phyloP scores from a whole-genome alignment of 495 filamentous ascomycete species.

The Aspergillus egyptiacus region DNA sequence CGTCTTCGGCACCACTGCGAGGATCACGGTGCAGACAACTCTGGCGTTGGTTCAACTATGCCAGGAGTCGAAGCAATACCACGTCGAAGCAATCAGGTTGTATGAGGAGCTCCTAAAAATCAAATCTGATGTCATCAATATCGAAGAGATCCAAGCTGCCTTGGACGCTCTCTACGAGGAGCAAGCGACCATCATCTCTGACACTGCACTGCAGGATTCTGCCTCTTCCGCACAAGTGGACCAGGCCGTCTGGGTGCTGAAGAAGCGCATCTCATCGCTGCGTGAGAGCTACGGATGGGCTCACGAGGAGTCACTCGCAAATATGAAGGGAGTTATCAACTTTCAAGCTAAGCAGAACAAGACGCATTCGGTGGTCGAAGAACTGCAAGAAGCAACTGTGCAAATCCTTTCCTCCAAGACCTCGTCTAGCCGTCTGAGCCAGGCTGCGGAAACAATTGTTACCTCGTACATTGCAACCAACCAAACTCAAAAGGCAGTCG shows the following conservation, averaged over 20 bases:
- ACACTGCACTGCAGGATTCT: slow-evolving; percentile 19
- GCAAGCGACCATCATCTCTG: slow-evolving; percentile 23
- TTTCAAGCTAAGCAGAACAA: slow-evolving; percentile 32
- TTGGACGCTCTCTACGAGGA: slow-evolving; percentile 38
- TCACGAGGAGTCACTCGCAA: slow-evolving; percentile 33
- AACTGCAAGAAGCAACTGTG: slow-evolving; percentile 34
- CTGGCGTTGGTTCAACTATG: slow-evolving; percentile 34
- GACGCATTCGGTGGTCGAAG: slow-evolving; percentile 22
- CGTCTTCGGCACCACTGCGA: slow-evolving; percentile 30
- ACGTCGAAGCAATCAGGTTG: slow-evolving; percentile 30
- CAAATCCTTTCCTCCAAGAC: slow-evolving; percentile 31
- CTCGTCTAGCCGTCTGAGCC: slow-evolving; percentile 23
- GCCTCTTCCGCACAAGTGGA: slow-evolving; percentile 26
- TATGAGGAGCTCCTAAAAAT: slow-evolving; percentile 35
- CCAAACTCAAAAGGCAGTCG: slow-evolving; percentile 28
- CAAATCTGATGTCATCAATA: slow-evolving; percentile 23
- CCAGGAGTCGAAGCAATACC: slow-evolving; percentile 35
- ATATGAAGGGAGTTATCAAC: slow-evolving; percentile 31
- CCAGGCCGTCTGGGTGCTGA: slow-evolving; percentile 26
- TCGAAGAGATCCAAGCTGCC: slow-evolving; percentile 30
- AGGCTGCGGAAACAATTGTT: slow-evolving; percentile 30
- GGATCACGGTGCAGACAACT: slow-evolving; percentile 34
- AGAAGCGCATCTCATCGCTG: slow-evolving; percentile 26
- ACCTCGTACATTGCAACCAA: slow-evolving; percentile 29
- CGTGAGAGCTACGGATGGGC: slow-evolving; percentile 36